These are phyloP conservation scores for Arachnomyces sp. DNA, from an alignment of 2,329 filamentous ascomycete genomes.

Conservation along the genomic window DNA sequence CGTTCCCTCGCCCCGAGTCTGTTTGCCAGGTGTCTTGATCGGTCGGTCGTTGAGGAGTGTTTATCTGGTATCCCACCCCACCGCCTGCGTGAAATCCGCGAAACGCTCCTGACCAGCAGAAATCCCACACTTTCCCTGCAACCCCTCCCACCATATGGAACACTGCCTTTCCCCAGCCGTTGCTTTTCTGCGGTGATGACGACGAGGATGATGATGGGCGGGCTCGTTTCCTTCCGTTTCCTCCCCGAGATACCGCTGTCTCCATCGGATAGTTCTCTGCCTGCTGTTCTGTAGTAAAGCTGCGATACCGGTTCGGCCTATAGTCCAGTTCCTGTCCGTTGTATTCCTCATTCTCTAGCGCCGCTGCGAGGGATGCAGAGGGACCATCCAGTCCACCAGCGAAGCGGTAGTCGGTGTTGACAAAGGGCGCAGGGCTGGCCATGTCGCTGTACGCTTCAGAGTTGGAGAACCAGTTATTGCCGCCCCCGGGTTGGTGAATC, in stretches of 20 bases:
- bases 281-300: conserved; percentile 14
- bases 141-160: conserved; percentile 34
- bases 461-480: conserved; percentile 18
- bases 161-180: conserved; percentile 35
- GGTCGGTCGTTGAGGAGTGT: conserved; percentile 18
- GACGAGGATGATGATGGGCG: conserved; percentile 7
- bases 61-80: conserved; percentile 61
- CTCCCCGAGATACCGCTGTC: conserved; percentile 1
- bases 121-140: conserved; percentile 72
- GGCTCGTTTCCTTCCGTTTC: conserved; percentile 8
- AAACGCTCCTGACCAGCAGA: conserved; percentile 67
- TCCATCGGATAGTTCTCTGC: background rate
- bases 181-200: conserved; percentile 3
- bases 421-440: conserved; percentile 29
- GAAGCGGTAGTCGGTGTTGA: conserved; percentile 32
- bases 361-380: conserved; percentile 17
- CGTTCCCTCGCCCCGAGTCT: conserved; percentile 21
- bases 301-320: conserved; percentile 36
- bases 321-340: conserved; percentile 31
- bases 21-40: conserved; percentile 22
- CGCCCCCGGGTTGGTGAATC: conserved; percentile 20
- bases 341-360: conserved; percentile 14
- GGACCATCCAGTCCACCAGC: conserved; percentile 26
- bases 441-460: conserved; percentile 16
- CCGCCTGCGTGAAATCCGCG: conserved; percentile 81